Conservation (phyloP, 2,329 filamentous ascomycete genomes). For the Colletotrichum phormii region DNA sequence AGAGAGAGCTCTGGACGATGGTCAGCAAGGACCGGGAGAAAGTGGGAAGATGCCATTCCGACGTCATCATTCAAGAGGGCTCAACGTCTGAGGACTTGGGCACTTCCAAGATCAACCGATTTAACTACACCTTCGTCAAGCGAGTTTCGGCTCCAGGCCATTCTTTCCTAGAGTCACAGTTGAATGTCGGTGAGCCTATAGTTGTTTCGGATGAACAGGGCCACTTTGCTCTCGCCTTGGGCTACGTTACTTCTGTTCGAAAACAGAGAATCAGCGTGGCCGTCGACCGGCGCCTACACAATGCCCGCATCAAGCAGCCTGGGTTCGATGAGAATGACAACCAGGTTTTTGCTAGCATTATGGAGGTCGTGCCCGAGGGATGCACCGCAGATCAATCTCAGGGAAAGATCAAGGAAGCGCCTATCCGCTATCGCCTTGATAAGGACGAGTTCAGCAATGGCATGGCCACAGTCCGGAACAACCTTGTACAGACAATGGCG, state of each 20-base stretch:
- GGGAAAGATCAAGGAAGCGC: constrained; percentile 63
- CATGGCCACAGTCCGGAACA: constrained; percentile 95
- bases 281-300: constrained; percentile 90
- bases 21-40: constrained; percentile 88
- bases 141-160: constrained; percentile 70
- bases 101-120: constrained; percentile 89
- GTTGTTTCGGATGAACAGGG: constrained; percentile 97
- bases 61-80: constrained; percentile 84
- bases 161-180: constrained; percentile 91
- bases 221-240: constrained; percentile 94
- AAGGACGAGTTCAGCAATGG: constrained; percentile 99
- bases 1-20: constrained; percentile 97
- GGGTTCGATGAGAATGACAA: constrained; percentile 83
- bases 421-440: constrained; percentile 84
- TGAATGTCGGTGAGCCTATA: constrained; percentile 87
- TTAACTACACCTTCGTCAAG: constrained; percentile 86
- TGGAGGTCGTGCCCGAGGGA: constrained; percentile 79
- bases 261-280: constrained; percentile 85
- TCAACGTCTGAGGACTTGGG: constrained; percentile 77
- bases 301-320: constrained; percentile 79
- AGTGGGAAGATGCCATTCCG: constrained; percentile 88
- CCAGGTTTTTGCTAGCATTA: constrained; percentile 90
- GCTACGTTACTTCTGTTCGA: constrained; percentile 84
- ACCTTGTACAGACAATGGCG: constrained; percentile 92
- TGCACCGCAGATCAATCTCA: constrained; percentile 63